A percentile compares a stretch with the other conserved stretches of the same genome.
phyloP scores from a whole-genome alignment of 331 rosid species.

The Quercus phellos region DNA sequence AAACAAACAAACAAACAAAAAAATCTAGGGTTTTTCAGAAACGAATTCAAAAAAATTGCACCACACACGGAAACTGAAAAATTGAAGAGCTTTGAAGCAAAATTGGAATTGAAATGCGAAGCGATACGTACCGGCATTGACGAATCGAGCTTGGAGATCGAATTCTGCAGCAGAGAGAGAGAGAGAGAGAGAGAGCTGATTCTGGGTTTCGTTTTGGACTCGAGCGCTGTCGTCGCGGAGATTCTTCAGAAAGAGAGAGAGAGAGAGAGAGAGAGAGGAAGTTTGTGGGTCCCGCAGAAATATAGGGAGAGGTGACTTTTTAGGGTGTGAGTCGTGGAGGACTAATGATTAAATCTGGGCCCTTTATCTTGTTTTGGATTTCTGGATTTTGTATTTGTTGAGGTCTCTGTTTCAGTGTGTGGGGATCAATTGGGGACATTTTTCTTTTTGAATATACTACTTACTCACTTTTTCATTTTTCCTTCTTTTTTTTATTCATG shows the following conservation, averaged over 20 bases:
- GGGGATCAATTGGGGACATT: too few species aligned
- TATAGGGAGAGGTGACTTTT: background rate
- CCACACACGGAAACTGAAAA: background rate
- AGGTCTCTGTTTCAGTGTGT: too few species aligned
- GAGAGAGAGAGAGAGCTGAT: constrained; percentile 13
- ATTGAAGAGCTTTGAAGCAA: constrained; percentile 4
- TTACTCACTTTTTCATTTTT: too few species aligned
- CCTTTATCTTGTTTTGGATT: constrained; percentile 21
- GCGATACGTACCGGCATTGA: constrained; percentile 45
- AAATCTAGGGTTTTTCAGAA: constrained; percentile 45
- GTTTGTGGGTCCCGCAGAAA: constrained; percentile 40
- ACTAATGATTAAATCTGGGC: constrained; percentile 18
- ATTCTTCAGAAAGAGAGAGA: constrained; percentile 5
- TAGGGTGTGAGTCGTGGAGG: background rate
- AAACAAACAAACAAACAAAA: background rate
- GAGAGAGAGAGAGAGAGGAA: background rate
- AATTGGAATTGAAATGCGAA: constrained; percentile 4
- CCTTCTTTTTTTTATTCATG: too few species aligned
- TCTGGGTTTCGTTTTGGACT: constrained; percentile 1
- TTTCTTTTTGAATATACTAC: too few species aligned
- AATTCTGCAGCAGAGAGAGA: background rate
- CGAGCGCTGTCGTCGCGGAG: constrained; percentile 33
- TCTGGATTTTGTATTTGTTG: too few species aligned
- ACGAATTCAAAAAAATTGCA: constrained; percentile 4
- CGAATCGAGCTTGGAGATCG: constrained; percentile 34